Evolutionary conservation across 805 yeast species (phyloP).

Genomic region (Kodamaea jinghongensis): DNA sequence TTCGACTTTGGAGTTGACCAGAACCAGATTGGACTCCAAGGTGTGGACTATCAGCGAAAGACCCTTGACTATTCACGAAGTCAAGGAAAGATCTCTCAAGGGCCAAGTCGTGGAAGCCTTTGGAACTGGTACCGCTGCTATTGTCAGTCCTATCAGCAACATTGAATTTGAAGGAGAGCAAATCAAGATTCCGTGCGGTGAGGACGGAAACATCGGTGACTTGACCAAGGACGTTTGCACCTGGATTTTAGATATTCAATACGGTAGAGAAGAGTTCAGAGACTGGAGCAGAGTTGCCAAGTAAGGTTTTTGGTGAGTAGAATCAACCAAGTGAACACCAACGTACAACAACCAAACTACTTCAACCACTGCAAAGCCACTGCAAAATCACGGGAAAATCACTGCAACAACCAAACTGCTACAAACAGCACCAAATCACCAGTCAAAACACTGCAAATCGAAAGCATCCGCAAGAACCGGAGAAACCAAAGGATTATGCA

Average conservation of each 20-base stretch:
- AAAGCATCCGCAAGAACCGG: too few species aligned
- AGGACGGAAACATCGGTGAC: conserved; percentile 76
- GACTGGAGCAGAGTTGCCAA: conserved; percentile 44
- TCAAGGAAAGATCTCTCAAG: conserved; percentile 67
- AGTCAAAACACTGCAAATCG: too few species aligned
- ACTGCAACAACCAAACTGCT: too few species aligned
- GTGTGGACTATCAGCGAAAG: conserved; percentile 88
- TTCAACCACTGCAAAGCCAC: too few species aligned
- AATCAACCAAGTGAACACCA: too few species aligned
- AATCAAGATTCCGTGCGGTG: conserved; percentile 68
- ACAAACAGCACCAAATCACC: too few species aligned
- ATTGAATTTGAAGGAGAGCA: conserved; percentile 75
- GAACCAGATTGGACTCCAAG: conserved; percentile 64
- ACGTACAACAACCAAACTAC: too few species aligned
- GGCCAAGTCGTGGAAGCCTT: conserved; percentile 92
- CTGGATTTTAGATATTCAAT: conserved; percentile 89
- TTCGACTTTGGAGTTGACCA: conserved; percentile 75
- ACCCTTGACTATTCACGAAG: conserved; percentile 75
- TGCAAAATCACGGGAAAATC: too few species aligned
- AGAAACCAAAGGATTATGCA: too few species aligned
- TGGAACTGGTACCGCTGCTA: conserved; percentile 97
- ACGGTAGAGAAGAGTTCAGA: conserved; percentile 72
- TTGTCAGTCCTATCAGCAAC: conserved; percentile 88
- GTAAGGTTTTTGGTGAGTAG: too few species aligned
- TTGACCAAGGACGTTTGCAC: conserved; percentile 71